phyloP scores from a whole-genome alignment of 352 stramenopile species.

The Phytophthora constricta region DNA sequence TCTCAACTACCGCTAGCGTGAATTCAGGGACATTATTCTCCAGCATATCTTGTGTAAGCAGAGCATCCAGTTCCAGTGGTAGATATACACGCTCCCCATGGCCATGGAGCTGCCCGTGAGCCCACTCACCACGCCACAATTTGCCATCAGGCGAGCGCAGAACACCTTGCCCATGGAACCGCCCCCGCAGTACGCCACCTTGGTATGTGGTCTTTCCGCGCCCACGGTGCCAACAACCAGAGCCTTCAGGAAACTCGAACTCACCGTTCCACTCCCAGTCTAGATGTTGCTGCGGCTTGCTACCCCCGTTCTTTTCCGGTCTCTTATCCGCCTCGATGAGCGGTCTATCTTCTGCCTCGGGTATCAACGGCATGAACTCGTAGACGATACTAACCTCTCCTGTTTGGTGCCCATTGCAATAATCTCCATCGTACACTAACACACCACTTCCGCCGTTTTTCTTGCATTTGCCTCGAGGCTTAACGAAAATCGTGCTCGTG shows the following conservation, averaged over 20 bases:
- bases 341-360: slow-evolving; percentile 3
- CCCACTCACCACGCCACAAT: slow-evolving; percentile 60
- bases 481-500: slow-evolving; percentile 23
- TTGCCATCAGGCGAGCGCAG: slow-evolving; percentile 66
- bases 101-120: slow-evolving; percentile 56
- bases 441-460: slow-evolving; percentile 10
- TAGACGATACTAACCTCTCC: slow-evolving; percentile 52
- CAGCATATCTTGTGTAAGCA: slow-evolving; percentile 44
- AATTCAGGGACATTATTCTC: slow-evolving; percentile 19
- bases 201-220: slow-evolving; percentile 62
- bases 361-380: slow-evolving; percentile 33
- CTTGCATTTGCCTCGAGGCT: slow-evolving; percentile 16
- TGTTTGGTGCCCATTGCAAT: slow-evolving; percentile 52
- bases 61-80: slow-evolving; percentile 47
- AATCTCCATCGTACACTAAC: slow-evolving; percentile 59
- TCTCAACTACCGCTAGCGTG: slow-evolving; percentile 1
- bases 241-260: slow-evolving; percentile 74
- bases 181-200: slow-evolving; percentile 55
- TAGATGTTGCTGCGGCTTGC: too few relatives aligned
- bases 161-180: slow-evolving; percentile 67
- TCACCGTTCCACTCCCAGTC: slow-evolving; percentile 54
- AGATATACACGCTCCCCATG: slow-evolving; percentile 58
- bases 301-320: too few relatives aligned
- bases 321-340: not conserved
- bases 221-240: slow-evolving; percentile 63